A percentile compares a stretch with the other conserved stretches of the same genome.
These are phyloP conservation scores for Ophiostoma perfectum DNA, from an alignment of 2,329 filamentous ascomycete species.

Conservation along the genomic window DNA sequence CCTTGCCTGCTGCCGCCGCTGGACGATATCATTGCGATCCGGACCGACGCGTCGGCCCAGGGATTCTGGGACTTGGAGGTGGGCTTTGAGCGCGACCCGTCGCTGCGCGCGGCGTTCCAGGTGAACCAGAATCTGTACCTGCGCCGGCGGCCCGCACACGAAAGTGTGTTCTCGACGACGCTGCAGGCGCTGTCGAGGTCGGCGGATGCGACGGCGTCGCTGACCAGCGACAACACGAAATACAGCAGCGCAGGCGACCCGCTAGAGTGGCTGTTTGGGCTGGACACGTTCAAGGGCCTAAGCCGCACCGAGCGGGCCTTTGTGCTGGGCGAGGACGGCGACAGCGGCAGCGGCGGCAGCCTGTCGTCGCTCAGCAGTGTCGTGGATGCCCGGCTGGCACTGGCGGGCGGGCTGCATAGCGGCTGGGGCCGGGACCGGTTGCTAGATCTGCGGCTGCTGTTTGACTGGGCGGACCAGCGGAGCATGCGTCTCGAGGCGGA, in stretches of 20 bases:
- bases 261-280: slow-evolving; percentile 69
- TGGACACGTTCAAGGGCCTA: slow-evolving; percentile 49
- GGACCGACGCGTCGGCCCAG: slow-evolving; percentile 55
- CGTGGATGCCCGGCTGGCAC: slow-evolving; percentile 66
- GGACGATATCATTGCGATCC: slow-evolving; percentile 54
- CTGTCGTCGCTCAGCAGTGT: slow-evolving; percentile 37
- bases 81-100: slow-evolving; percentile 61
- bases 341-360: slow-evolving; percentile 31
- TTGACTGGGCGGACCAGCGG: slow-evolving; percentile 52
- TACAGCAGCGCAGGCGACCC: slow-evolving; percentile 34
- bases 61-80: slow-evolving; percentile 77
- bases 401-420: slow-evolving; percentile 49
- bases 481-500: slow-evolving; percentile 7
- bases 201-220: slow-evolving; percentile 27
- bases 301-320: slow-evolving; percentile 62
- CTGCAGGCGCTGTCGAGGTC: slow-evolving; percentile 55
- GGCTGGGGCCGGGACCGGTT: slow-evolving; percentile 38
- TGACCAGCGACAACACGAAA: neutral
- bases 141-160: slow-evolving; percentile 61
- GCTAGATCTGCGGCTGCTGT: slow-evolving; percentile 47
- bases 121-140: slow-evolving; percentile 69
- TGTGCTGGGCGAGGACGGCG: slow-evolving; percentile 43
- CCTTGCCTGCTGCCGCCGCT: slow-evolving; percentile 62
- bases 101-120: slow-evolving; percentile 59
- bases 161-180: slow-evolving; percentile 66